phyloP scores from a whole-genome alignment of 495 filamentous ascomycete genomes.

The Amorphotheca resinae region DNA sequence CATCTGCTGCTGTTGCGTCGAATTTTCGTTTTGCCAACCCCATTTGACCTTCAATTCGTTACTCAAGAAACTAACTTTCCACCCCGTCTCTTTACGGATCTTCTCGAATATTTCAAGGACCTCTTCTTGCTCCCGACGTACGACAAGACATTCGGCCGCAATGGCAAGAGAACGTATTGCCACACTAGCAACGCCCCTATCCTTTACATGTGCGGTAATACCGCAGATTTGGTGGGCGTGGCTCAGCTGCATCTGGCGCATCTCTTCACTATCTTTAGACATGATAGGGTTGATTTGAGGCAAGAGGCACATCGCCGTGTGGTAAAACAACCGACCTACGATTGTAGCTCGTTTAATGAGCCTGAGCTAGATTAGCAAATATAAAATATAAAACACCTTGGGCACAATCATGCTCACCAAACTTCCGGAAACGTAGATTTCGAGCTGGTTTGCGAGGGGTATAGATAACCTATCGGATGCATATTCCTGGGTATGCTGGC shows the following conservation, averaged over 20 bases:
- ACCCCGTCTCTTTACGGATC: constrained; percentile 66
- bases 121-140: constrained; percentile 66
- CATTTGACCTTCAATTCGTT: constrained; percentile 60
- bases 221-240: constrained; percentile 80
- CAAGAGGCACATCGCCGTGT: constrained; percentile 71
- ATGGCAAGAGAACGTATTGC: constrained; percentile 68
- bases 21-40: constrained; percentile 52
- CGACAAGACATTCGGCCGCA: constrained; percentile 60
- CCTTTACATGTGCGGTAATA: constrained; percentile 72
- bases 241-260: constrained; percentile 51
- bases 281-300: constrained; percentile 61
- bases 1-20: constrained; percentile 17
- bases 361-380: constrained; percentile 33
- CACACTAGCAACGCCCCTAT: constrained; percentile 64
- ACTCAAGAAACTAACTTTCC: constrained; percentile 56
- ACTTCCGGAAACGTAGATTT: constrained; percentile 78
- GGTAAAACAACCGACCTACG: constrained; percentile 81
- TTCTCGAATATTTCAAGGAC: constrained; percentile 63
- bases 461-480: constrained; percentile 69
- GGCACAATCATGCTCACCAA: constrained; percentile 44
- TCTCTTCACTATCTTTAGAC: constrained; percentile 44
- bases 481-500: constrained; percentile 67
- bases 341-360: constrained; percentile 71
- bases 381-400: neutral
- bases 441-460: constrained; percentile 50